Conservation (phyloP, 2,329 filamentous ascomycete genomes). For the Nemania bipapillata region DNA sequence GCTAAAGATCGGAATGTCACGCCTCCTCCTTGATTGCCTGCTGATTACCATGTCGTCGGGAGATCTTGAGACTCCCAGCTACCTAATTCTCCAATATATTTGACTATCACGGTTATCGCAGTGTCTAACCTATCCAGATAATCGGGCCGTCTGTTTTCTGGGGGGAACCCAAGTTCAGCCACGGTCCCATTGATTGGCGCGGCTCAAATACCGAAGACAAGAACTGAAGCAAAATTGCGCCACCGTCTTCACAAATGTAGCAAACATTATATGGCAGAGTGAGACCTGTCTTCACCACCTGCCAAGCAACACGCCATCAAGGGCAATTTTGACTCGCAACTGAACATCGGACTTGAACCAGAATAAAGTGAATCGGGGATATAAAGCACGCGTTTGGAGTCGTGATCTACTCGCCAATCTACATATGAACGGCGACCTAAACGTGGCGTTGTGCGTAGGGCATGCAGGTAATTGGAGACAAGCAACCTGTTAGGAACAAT, state of each 20-base stretch:
- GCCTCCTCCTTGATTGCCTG: conserved; percentile 18
- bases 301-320: not conserved
- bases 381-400: conserved; percentile 5
- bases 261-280: not conserved
- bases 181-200: conserved; percentile 19
- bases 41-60: not conserved
- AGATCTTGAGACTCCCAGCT: conserved; percentile 20
- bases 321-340: conserved; percentile 9
- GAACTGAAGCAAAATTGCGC: not conserved
- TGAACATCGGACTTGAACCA: not conserved
- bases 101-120: not conserved
- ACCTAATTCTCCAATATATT: conserved; percentile 16
- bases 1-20: conserved; percentile 29
- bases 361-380: conserved; percentile 5
- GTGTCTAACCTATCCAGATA: conserved; percentile 22
- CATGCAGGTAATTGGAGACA: not conserved
- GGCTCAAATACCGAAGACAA: not conserved
- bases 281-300: conserved; percentile 16
- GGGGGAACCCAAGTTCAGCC: conserved; percentile 13
- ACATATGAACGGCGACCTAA: not conserved
- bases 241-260: conserved; percentile 18
- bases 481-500: not conserved
- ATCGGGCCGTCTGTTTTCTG: conserved; percentile 31
- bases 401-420: not conserved
- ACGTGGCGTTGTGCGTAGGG: not conserved